phyloP scores from a whole-genome alignment of 2,329 filamentous ascomycete genomes.

The Venturia oleaginea region DNA sequence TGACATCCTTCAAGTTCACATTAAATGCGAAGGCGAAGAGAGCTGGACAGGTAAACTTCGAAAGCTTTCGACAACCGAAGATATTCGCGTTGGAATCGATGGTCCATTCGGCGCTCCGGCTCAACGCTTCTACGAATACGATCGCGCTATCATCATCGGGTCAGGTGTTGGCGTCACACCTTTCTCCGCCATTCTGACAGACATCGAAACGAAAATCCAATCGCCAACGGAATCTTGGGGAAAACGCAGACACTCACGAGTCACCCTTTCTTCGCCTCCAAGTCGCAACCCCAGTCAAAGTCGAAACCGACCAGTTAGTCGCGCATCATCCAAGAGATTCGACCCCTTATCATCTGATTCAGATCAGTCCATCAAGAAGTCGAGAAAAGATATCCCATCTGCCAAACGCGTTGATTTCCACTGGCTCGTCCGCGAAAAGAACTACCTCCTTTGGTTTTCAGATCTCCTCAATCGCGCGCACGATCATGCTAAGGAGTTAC shows the following conservation, averaged over 20 bases:
- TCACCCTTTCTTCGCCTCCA: neutral
- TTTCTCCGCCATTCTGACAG: slow-evolving; percentile 47
- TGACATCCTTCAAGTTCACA: slow-evolving; percentile 45
- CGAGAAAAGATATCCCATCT: slow-evolving; percentile 15
- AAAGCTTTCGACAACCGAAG: slow-evolving; percentile 28
- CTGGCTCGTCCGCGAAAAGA: slow-evolving; percentile 51
- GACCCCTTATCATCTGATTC: neutral
- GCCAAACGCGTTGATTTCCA: slow-evolving; percentile 50
- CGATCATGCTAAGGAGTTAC: slow-evolving; percentile 24
- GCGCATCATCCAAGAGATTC: neutral
- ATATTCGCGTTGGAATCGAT: slow-evolving; percentile 45
- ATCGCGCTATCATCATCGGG: slow-evolving; percentile 47
- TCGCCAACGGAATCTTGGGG: slow-evolving; percentile 16
- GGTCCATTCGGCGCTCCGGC: slow-evolving; percentile 51
- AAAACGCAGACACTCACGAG: neutral
- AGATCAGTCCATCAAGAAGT: neutral
- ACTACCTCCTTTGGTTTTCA: slow-evolving; percentile 49
- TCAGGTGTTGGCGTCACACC: slow-evolving; percentile 51
- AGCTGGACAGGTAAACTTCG: slow-evolving; percentile 42
- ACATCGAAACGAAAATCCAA: slow-evolving; percentile 23
- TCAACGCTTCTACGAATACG: slow-evolving; percentile 50
- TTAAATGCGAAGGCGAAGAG: slow-evolving; percentile 47
- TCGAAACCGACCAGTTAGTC: neutral
- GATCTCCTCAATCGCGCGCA: slow-evolving; percentile 43
- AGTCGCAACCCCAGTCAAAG: neutral